Percentiles rank a stretch among this genome's conserved stretches.
phyloP scores from a whole-genome alignment of 1,284 basidiomycete genomes.

The Trichosporon ovoides region DNA sequence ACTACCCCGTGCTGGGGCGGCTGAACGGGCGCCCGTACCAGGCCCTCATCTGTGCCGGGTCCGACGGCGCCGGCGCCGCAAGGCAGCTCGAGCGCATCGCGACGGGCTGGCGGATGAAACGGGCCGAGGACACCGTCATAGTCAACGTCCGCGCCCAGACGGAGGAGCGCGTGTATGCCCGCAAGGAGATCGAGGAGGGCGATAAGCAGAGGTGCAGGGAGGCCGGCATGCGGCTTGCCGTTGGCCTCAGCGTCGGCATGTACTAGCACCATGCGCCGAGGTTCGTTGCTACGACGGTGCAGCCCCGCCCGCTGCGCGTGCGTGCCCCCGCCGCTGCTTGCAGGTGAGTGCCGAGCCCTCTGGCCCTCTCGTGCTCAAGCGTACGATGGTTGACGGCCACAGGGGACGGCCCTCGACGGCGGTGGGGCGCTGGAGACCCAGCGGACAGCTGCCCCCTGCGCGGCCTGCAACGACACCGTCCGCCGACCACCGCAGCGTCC shows the following conservation, averaged over 20 bases:
- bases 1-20: conserved; percentile 14
- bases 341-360: no score
- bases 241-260: conserved; percentile 17
- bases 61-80: conserved; percentile 14
- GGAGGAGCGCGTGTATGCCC: conserved; percentile 12
- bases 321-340: no score
- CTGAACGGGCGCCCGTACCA: conserved; percentile 20
- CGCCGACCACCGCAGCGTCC: no score
- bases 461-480: no score
- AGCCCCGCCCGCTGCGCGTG: no score
- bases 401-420: no score
- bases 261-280: no score
- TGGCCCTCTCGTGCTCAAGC: no score
- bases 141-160: conserved; percentile 16
- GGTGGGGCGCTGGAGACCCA: no score
- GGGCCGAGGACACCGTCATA: conserved; percentile 13
- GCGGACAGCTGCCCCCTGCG: no score
- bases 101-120: conserved; percentile 17
- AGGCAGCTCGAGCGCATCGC: conserved; percentile 18
- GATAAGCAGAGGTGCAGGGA: conserved; percentile 13
- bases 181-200: conserved; percentile 9
- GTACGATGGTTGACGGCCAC: no score
- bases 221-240: conserved; percentile 14
- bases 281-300: no score
- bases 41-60: conserved; percentile 18